A percentile compares a stretch with the other conserved stretches of the same genome.
Evolutionary conservation across 768 basidiomycete genomes (phyloP).

Genomic region (Pholiota microspora): DNA sequence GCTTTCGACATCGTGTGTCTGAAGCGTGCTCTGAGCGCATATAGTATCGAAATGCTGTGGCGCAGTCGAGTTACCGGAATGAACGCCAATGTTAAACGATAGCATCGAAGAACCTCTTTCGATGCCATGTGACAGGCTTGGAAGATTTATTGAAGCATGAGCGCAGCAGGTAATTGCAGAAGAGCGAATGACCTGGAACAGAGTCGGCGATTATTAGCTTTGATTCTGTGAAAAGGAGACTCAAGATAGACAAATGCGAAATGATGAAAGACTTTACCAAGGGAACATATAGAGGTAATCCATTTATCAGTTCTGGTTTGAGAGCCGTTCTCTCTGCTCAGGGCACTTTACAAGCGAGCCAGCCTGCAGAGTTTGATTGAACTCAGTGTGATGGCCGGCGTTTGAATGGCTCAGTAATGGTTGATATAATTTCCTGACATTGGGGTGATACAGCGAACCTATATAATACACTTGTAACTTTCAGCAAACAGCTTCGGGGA

Average conservation of each 20-base stretch:
- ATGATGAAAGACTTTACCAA: constrained; percentile 4
- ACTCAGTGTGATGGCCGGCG: too few relatives aligned
- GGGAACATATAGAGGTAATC: background rate
- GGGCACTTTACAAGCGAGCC: background rate
- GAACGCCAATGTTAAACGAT: too few relatives aligned
- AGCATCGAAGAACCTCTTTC: too few relatives aligned
- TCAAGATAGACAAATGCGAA: constrained; percentile 2
- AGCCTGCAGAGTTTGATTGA: too few relatives aligned
- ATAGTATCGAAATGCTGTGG: background rate
- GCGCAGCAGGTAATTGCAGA: background rate
- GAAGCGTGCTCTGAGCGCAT: background rate
- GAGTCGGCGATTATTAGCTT: background rate
- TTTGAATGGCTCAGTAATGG: too few relatives aligned
- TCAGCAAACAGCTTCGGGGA: background rate
- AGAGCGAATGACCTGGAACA: background rate
- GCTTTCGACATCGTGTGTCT: background rate
- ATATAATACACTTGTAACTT: background rate
- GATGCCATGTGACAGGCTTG: too few relatives aligned
- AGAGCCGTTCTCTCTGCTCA: background rate
- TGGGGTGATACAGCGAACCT: background rate
- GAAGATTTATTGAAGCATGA: background rate
- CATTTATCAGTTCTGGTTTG: constrained; percentile 5
- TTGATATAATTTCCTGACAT: too few relatives aligned
- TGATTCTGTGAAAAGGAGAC: background rate
- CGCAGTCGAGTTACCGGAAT: background rate